A percentile compares a stretch with the other conserved stretches of the same genome.
phyloP scores from a whole-genome alignment of 2,329 filamentous ascomycete genomes.

The Zymoseptoria crescenta region DNA sequence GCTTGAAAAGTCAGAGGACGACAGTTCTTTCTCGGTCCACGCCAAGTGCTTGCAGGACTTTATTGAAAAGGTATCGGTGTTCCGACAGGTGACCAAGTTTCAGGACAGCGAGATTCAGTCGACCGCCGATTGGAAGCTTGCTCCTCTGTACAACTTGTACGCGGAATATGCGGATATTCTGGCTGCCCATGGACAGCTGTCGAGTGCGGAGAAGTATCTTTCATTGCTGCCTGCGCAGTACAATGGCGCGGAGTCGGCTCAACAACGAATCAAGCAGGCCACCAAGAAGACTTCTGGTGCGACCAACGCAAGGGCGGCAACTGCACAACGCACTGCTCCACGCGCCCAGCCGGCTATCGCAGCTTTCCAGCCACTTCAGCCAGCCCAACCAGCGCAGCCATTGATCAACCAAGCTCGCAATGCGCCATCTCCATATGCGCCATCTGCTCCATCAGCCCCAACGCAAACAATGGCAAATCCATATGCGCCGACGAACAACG shows the following conservation, averaged over 20 bases:
- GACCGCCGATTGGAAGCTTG: slow-evolving; percentile 78
- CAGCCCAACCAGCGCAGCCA: slow-evolving; percentile 34
- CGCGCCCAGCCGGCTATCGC: slow-evolving; percentile 13
- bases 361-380: slow-evolving; percentile 34
- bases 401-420: slow-evolving; percentile 29
- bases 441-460: slow-evolving; percentile 17
- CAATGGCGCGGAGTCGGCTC: slow-evolving; percentile 76
- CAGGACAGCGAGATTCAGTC: slow-evolving; percentile 66
- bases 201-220: slow-evolving; percentile 83
- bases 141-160: slow-evolving; percentile 85
- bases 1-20: slow-evolving; percentile 51
- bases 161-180: slow-evolving; percentile 94
- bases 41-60: slow-evolving; percentile 82
- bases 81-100: slow-evolving; percentile 90
- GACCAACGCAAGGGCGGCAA: slow-evolving; percentile 27
- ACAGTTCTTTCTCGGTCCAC: slow-evolving; percentile 86
- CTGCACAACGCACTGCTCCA: slow-evolving; percentile 21
- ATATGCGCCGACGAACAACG: slow-evolving; percentile 44
- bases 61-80: slow-evolving; percentile 96
- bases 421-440: slow-evolving; percentile 33
- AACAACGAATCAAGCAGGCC: slow-evolving; percentile 76
- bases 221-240: slow-evolving; percentile 77
- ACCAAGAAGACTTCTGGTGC: slow-evolving; percentile 47
- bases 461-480: slow-evolving; percentile 35
- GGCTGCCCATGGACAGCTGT: slow-evolving; percentile 78